These are phyloP conservation scores for Mycena alexandri DNA, from an alignment of 768 basidiomycete species.

Conservation along the genomic window DNA sequence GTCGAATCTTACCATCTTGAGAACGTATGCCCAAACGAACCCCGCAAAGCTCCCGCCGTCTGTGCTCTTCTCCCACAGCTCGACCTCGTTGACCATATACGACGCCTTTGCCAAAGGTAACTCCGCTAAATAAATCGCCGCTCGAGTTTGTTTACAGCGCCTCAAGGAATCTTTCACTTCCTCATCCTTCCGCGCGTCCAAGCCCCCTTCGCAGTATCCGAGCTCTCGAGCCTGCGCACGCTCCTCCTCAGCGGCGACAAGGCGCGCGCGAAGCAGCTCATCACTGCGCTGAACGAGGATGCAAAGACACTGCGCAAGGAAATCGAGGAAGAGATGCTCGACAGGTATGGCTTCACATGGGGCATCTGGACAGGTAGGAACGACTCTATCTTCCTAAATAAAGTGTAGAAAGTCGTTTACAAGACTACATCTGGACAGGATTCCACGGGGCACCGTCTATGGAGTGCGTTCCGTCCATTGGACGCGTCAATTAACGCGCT, in stretches of 20 bases:
- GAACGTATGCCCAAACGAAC: slow-evolving; percentile 68
- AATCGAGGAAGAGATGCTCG: slow-evolving; percentile 85
- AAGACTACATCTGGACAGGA: too few relatives aligned
- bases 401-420: too few relatives aligned
- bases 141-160: slow-evolving; percentile 4
- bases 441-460: slow-evolving; percentile 91
- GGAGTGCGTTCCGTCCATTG: slow-evolving; percentile 67
- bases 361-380: slow-evolving; percentile 70
- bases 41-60: slow-evolving; percentile 69
- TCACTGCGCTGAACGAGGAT: slow-evolving; percentile 67
- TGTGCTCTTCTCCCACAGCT: slow-evolving; percentile 68
- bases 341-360: slow-evolving; percentile 82
- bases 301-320: slow-evolving; percentile 67
- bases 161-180: slow-evolving; percentile 82
- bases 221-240: slow-evolving; percentile 67
- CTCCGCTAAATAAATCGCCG: background rate
- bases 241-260: slow-evolving; percentile 70
- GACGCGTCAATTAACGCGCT: slow-evolving; percentile 16
- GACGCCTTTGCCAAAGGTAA: slow-evolving; percentile 78
- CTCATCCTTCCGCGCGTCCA: slow-evolving; percentile 80
- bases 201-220: slow-evolving; percentile 45
- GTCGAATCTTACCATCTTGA: slow-evolving; percentile 67
- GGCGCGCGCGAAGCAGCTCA: slow-evolving; percentile 63
- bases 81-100: slow-evolving; percentile 72
- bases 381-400: too few relatives aligned